Base-by-base conservation (phyloP, 2,329 filamentous ascomycete genomes). In the Apiospora malaysiana region DNA sequence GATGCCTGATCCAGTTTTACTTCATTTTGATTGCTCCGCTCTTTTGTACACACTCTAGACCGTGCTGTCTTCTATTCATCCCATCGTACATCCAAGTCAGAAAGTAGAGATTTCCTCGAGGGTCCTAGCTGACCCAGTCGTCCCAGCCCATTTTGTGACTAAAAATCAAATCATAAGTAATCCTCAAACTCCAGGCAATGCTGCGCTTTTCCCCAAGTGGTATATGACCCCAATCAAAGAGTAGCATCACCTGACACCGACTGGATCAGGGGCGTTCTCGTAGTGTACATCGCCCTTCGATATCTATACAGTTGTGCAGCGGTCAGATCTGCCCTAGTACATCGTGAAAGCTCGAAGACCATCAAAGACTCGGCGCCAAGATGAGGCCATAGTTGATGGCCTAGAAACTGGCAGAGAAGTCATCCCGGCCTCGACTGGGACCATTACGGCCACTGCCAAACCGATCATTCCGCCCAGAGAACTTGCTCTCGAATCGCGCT, bases 141-240 rank as follows among this genome's bases (percentile, higher is more conserved):
- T 40, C 32, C 56, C 56, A 59, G 51, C 56, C 56, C 32, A 40
- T 63, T 63, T 63, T 40, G 18, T n/a, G 32, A 40, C 21, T 12
- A n/a, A 18, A 63, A 63, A 63, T 63, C 56, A 63, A 63, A 40
- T 27, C 37, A 27, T 59, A 63, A 40, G 56, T 59, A 59, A 37
- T 40, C 56, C 56, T 63, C 27, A 63, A 63, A 63, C 56, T 63
- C 56, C 56, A 63, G 32, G 56, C 56, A 63, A 63, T 63, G 32
- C 56, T 63, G 32, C 32, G 56, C 56, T 63, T 63, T 63, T 40
- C 56, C 56, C 32, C 56, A 63, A 32, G 56, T 40, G 56, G 56
- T 63, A 63, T 40, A n/a, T 63, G 32, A 63, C 56, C 32, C 56
- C 56, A 63, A 63, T 40, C 56, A 63, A 40, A 37, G 21, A 59